A percentile compares a stretch with the other conserved stretches of the same genome.
phyloP scores from a whole-genome alignment of 176 grass and related monocot species.

The Lolium rigidum region DNA sequence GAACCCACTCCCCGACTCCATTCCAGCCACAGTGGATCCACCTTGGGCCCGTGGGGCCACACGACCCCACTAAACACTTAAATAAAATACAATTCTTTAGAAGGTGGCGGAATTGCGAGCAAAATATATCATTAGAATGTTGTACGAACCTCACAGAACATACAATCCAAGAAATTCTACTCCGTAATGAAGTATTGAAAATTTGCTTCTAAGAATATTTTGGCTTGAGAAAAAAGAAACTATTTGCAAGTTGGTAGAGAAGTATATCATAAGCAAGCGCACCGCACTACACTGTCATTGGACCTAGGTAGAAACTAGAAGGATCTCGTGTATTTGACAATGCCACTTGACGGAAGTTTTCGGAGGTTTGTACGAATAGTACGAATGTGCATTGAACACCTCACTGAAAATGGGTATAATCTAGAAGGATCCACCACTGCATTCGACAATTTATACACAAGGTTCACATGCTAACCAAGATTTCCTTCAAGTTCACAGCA shows the following conservation, averaged over 20 bases:
- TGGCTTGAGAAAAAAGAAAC: constrained; percentile 12
- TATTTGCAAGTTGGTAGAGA: constrained; percentile 31
- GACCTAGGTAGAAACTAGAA: constrained; percentile 7
- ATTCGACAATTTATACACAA: constrained; percentile 5
- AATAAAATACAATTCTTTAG: constrained; percentile 40
- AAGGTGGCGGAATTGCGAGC: constrained; percentile 29
- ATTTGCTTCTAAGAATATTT: constrained; percentile 1
- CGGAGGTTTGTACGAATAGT: not conserved
- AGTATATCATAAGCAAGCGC: constrained; percentile 27
- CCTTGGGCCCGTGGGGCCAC: constrained; percentile 31
- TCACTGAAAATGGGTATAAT: not conserved
- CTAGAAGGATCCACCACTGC: not conserved
- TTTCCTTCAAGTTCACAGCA: not conserved
- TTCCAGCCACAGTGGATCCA: constrained; percentile 37
- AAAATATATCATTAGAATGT: constrained; percentile 19
- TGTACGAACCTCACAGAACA: not conserved
- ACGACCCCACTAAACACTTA: constrained; percentile 47
- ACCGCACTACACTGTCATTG: not conserved
- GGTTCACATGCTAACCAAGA: not conserved
- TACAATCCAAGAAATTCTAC: not conserved
- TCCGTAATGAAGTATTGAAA: not conserved
- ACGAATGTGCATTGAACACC: not conserved
- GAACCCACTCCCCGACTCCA: constrained; percentile 73
- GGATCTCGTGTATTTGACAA: not conserved
- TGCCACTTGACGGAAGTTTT: not conserved